phyloP scores from a whole-genome alignment of 768 basidiomycete genomes.

The Termitomyces sp. region DNA sequence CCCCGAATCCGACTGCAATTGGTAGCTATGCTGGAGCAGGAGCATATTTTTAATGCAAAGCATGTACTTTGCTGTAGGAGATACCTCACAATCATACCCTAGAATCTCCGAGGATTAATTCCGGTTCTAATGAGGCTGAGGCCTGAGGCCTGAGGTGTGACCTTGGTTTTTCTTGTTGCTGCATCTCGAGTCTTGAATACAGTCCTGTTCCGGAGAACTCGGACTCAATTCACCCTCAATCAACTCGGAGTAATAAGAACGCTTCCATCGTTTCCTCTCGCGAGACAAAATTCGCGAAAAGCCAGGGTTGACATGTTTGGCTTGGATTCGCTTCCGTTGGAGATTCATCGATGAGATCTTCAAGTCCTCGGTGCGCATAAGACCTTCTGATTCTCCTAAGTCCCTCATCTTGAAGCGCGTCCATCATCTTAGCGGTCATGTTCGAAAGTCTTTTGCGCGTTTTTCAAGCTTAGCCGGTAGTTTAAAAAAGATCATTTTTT shows the following conservation, averaged over 20 bases:
- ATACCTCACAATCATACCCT: neutral
- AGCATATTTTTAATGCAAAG: slow-evolving; percentile 13
- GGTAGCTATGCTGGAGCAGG: slow-evolving; percentile 19
- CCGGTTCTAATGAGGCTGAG: neutral
- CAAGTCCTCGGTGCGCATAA: neutral
- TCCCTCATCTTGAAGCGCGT: neutral
- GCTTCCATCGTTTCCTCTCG: neutral
- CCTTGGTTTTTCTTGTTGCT: neutral
- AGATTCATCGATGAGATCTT: neutral
- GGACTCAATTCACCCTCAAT: neutral
- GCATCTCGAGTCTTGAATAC: neutral
- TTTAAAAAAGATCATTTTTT: too few species aligned
- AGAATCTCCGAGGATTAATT: neutral
- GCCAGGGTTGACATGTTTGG: too few species aligned
- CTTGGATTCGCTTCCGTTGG: neutral
- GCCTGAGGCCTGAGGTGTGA: neutral
- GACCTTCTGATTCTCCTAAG: neutral
- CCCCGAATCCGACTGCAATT: neutral
- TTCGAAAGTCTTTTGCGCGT: too few species aligned
- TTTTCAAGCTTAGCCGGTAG: too few species aligned
- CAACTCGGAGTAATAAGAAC: neutral
- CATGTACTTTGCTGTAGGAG: too few species aligned
- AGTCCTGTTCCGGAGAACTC: neutral
- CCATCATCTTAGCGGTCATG: neutral
- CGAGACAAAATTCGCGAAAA: too few species aligned